phyloP scores from a whole-genome alignment of 164 flowering plant species.

The Nymphaea colorata region DNA sequence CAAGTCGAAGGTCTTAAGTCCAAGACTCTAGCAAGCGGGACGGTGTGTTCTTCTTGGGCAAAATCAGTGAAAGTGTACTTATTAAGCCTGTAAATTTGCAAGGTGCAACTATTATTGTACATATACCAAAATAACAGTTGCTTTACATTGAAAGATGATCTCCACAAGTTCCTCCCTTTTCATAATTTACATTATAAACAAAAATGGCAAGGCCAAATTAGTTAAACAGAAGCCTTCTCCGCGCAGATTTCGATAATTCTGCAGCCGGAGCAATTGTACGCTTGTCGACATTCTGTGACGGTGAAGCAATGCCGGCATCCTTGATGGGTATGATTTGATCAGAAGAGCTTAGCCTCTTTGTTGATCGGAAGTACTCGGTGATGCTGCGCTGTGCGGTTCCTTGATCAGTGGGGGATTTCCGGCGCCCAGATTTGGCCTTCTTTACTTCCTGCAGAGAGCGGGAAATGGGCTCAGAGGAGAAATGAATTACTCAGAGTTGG shows the following conservation, averaged over 20 bases:
- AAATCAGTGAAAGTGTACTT: too few relatives aligned
- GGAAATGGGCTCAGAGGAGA: too few relatives aligned
- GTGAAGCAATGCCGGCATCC: too few relatives aligned
- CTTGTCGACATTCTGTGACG: slow-evolving; percentile 21
- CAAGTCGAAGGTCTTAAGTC: background rate
- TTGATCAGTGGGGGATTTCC: slow-evolving; percentile 7
- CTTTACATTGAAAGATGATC: too few relatives aligned
- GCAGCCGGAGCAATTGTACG: slow-evolving; percentile 3
- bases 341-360: slow-evolving; percentile 22
- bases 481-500: too few relatives aligned
- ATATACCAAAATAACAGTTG: too few relatives aligned
- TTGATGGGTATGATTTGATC: too few relatives aligned
- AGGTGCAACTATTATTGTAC: too few relatives aligned
- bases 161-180: too few relatives aligned
- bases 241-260: slow-evolving; percentile 47
- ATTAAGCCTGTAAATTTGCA: too few relatives aligned
- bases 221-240: slow-evolving; percentile 61
- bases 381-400: slow-evolving; percentile 47
- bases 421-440: background rate
- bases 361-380: slow-evolving; percentile 55
- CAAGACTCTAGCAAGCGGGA: background rate
- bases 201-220: slow-evolving; percentile 9
- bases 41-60: too few relatives aligned
- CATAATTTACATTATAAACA: too few relatives aligned
- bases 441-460: background rate